Conservation (phyloP, 73 alveolate genomes). For the Tetrahymena elliotti region DNA sequence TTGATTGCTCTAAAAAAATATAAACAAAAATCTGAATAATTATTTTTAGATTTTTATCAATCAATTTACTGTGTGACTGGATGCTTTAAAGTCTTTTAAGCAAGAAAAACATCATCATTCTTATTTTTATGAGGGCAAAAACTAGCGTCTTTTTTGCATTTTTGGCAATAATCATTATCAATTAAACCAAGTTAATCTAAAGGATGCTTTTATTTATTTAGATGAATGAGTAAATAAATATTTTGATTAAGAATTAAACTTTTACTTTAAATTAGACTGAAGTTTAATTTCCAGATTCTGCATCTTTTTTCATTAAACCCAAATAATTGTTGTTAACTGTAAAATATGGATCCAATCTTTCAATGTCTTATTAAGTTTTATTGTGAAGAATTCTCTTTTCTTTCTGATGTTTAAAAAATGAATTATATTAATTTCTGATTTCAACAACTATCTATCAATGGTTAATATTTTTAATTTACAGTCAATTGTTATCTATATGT, state of each 20-base stretch:
- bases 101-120: neutral
- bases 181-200: conserved; percentile 23
- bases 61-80: conserved; percentile 2
- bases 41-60: too few relatives aligned
- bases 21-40: neutral
- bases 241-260: too few relatives aligned
- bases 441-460: too few relatives aligned
- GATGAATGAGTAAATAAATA: neutral
- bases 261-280: conserved; percentile 25
- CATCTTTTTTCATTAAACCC: conserved; percentile 31
- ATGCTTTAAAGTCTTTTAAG: neutral
- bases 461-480: neutral
- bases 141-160: conserved; percentile 28
- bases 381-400: conserved; percentile 26
- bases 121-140: conserved; percentile 32
- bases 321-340: conserved; percentile 15
- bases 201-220: conserved; percentile 8
- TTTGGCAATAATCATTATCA: conserved; percentile 28
- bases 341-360: conserved; percentile 22
- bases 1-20: too few relatives aligned
- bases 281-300: conserved; percentile 13
- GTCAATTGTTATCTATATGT: conserved; percentile 28
- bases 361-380: conserved; percentile 27
- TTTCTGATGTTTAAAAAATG: neutral
- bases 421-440: neutral